Evolutionary conservation across 2,329 filamentous ascomycete species (phyloP).

Genomic region (Sarocladiaceae sp.): DNA sequence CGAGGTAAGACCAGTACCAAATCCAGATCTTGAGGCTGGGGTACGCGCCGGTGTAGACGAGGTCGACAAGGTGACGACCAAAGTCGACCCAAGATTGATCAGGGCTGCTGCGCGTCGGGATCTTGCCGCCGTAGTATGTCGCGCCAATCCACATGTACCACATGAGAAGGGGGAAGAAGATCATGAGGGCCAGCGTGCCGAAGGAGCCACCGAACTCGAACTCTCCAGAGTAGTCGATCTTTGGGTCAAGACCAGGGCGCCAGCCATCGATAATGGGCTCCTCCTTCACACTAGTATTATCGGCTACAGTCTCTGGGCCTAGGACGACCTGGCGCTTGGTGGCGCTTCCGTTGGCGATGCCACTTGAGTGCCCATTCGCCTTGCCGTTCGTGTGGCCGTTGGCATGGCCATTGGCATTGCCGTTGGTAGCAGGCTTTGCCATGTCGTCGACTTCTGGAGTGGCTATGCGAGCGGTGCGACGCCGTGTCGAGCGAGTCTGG

Average conservation of each 20-base stretch:
- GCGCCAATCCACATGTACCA: conserved; percentile 99
- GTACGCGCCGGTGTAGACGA: conserved; percentile 80
- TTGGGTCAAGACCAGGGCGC: conserved; percentile 53
- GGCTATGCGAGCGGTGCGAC: conserved; percentile 42
- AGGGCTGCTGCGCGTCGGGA: conserved; percentile 57
- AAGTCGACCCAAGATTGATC: conserved; percentile 69
- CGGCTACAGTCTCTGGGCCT: conserved; percentile 17
- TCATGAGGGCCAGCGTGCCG: conserved; percentile 82
- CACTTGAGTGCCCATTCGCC: conserved; percentile 14
- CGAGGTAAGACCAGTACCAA: conserved; percentile 91
- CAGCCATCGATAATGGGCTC: conserved; percentile 43
- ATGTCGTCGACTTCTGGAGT: conserved; percentile 36
- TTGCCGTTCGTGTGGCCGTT: conserved; percentile 18
- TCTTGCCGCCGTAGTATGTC: conserved; percentile 80
- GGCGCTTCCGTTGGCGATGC: conserved; percentile 10
- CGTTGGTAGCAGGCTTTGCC: conserved; percentile 23
- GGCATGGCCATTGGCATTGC: conserved; percentile 22
- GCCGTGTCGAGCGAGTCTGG: conserved; percentile 32
- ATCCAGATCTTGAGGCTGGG: conserved; percentile 77
- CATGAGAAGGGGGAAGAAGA: conserved; percentile 90
- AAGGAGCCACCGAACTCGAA: conserved; percentile 82
- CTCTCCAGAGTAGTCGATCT: conserved; percentile 55
- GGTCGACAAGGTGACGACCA: conserved; percentile 57
- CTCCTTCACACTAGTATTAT: neutral
- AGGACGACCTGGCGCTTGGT: conserved; percentile 11